Evolutionary conservation across 2,329 filamentous ascomycete genomes (phyloP), one percentile per base, ranked within the genome.

Genomic region (Penicillium polonicum): DNA sequence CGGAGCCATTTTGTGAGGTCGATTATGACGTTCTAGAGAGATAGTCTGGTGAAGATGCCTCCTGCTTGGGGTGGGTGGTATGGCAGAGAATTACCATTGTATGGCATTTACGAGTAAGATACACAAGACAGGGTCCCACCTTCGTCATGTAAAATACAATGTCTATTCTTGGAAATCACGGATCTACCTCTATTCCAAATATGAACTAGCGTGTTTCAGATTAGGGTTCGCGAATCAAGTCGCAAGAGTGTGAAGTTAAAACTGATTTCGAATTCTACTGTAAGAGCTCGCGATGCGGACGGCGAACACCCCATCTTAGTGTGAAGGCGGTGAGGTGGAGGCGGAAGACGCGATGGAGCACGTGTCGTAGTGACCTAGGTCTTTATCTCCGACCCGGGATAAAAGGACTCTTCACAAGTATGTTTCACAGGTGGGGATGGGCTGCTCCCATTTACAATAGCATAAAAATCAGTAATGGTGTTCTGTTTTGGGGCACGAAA

Each of bases 141-240:
- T 27, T 9, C 33, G 48, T 51, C 19, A 51, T 51, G 48, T 51
- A 51, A 51, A 51, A 41, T 51, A 51, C 48, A 50, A 50, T 50
- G 48, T 41, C 48, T 50, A 50, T 50, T 50, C 48, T 50, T 50
- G 21, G 31, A 41, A 50, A 15, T 35, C 13, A 15, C 6, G 33
- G 33, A 35, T 35, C 13, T 0, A 35, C 13, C 13, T 17, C 33
- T 39, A 41, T 51, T 51, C 48, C 48, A 41, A 38, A 41, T 29
- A 19, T 38, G 35, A 5, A 29, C 35, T 50, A 41, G 48, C 27
- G 48, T 38, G 48, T 50, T 50, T 50, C 48, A 50, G 35, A 50
- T 50, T 41, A 50, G 35, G 48, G 48, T 50, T 50, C 29, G 48
- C 35, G 38, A 51, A 39, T 51, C 19, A 33, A 52, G 4, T 51